These are phyloP conservation scores for Xylariaceae sp. DNA, from an alignment of 2,329 filamentous ascomycete genomes.

Conservation along the genomic window DNA sequence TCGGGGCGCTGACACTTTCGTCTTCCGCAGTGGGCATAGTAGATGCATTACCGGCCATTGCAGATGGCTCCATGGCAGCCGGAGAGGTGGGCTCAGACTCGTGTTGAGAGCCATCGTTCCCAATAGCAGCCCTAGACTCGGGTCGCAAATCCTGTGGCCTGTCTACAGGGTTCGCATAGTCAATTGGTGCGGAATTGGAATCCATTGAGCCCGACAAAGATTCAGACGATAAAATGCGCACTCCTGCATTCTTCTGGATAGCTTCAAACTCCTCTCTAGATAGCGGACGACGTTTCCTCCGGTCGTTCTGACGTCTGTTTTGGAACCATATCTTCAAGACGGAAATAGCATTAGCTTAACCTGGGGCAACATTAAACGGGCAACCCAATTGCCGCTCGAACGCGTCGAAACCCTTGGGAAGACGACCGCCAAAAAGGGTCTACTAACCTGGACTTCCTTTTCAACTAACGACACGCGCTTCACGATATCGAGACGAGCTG, in stretches of 20 bases:
- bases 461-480: constrained; percentile 83
- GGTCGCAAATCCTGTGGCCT: constrained; percentile 13
- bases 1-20: constrained; percentile 16
- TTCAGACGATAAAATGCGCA: constrained; percentile 50
- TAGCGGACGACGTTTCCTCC: constrained; percentile 81
- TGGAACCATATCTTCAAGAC: constrained; percentile 89
- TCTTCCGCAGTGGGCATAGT: constrained; percentile 13
- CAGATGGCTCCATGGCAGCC: constrained; percentile 6
- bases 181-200: constrained; percentile 25
- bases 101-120: constrained; percentile 18
- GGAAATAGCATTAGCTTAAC: constrained; percentile 19
- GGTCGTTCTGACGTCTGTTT: constrained; percentile 87
- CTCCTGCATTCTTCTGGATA: constrained; percentile 49
- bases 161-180: constrained; percentile 15
- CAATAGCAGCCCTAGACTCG: constrained; percentile 16
- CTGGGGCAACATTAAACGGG: constrained; percentile 1
- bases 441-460: constrained; percentile 89
- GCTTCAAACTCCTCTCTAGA: constrained; percentile 71
- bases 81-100: constrained; percentile 22
- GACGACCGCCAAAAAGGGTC: not conserved
- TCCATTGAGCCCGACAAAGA: constrained; percentile 31
- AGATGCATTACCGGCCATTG: constrained; percentile 2
- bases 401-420: not conserved
- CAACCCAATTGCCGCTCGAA: not conserved
- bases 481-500: constrained; percentile 78